Evolutionary conservation across 1,139 yeast genomes (phyloP), one percentile per base, ranked within the genome.

Genomic region (Meyerozyma athensensis): DNA sequence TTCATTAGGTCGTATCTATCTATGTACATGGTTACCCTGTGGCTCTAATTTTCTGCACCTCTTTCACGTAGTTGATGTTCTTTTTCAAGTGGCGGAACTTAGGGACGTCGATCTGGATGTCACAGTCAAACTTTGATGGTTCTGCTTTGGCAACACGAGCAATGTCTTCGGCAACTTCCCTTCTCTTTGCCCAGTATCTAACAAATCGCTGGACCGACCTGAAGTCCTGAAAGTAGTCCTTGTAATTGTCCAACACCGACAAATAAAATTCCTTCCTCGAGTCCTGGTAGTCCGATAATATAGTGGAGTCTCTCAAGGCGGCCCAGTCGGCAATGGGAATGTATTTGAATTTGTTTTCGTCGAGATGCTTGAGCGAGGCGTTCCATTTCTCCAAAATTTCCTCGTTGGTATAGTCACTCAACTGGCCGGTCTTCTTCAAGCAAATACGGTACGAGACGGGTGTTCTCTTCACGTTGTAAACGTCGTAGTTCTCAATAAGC

Each of bases 271-370:
- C 66, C 43, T 69, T 69, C 59, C 86, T 71, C 34, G 68, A 70
- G 1, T 56, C 54, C n/a, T 57, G 43, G 40, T 43, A 59, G 18
- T 57, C 59, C 2, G 79, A 66, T 37, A 75, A 73, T 35, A 83
- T 72, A 5, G 92, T 83, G 10, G 90, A 85, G 57, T 81, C 87
- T 61, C 90, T 74, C 42, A 89, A 65, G 1, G 96, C 86, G 35
- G 90, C 81, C 92, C 95, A 86, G 62, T 86, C 95, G 19, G 92
- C 94, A 52, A 79, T 78, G 8, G 95, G 90, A 49, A 81, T 80
- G 50, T 79, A 81, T 26, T 57, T 62, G 58, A 74, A 77, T 6
- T 77, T 75, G 38, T 72, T 69, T 17, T 62, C 57, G 43, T 81
- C 86, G 48, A 81, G 72, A 42, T 69, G 65, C 10, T 54, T 42